phyloP scores from a whole-genome alignment of 441 rosid genomes.

The Mallotus repandus region DNA sequence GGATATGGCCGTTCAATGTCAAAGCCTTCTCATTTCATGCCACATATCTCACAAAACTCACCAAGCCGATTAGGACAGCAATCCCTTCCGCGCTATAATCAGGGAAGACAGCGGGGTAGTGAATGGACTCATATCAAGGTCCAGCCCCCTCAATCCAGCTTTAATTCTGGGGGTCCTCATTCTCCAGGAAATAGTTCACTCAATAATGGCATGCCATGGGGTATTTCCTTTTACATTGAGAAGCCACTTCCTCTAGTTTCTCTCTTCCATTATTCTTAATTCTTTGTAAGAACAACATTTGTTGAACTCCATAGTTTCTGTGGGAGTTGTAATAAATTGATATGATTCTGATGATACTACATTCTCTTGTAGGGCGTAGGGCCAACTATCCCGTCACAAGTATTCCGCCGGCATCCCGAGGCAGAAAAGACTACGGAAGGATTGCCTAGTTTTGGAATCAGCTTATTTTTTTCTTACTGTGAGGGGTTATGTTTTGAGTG shows the following conservation, averaged over 20 bases:
- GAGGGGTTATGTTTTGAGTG: constrained; percentile 53
- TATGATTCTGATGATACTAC: constrained; percentile 19
- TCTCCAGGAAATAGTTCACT: constrained; percentile 84
- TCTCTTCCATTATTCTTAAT: constrained; percentile 4
- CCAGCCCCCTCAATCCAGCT: constrained; percentile 67
- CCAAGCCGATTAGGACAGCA: constrained; percentile 97
- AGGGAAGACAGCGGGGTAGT: constrained; percentile 61
- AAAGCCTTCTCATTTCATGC: constrained; percentile 54
- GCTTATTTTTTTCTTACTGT: constrained; percentile 32
- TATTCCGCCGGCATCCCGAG: constrained; percentile 79
- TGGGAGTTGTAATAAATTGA: constrained; percentile 16
- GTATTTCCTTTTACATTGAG: constrained; percentile 45
- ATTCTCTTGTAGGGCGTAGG: constrained; percentile 72
- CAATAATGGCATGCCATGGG: constrained; percentile 77
- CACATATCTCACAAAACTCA: constrained; percentile 68
- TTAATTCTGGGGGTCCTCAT: constrained; percentile 61
- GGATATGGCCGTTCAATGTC: constrained; percentile 65
- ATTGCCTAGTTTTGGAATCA: constrained; percentile 49
- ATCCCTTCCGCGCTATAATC: constrained; percentile 51
- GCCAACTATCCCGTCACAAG: constrained; percentile 63
- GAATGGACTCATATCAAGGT: constrained; percentile 76
- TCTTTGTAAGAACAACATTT: neutral
- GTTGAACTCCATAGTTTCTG: neutral
- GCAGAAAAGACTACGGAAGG: constrained; percentile 91
- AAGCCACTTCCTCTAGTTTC: neutral